These are phyloP conservation scores for Cynanchum wilfordii DNA, from an alignment of 257 asterid species.

Conservation along the genomic window DNA sequence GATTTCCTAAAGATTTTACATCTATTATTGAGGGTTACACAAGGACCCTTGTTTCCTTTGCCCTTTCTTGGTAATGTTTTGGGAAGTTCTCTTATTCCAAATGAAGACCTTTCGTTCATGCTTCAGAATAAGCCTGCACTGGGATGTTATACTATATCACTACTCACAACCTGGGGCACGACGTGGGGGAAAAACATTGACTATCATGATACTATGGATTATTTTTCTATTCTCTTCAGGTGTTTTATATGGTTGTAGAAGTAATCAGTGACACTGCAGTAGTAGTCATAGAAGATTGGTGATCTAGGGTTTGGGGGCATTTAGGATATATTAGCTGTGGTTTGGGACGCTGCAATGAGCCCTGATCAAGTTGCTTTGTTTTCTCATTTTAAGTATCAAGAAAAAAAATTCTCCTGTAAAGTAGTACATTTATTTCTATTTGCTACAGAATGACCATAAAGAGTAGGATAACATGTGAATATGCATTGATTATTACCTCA, in stretches of 20 bases:
- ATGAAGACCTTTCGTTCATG: not conserved
- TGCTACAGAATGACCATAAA: not conserved
- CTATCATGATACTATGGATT: not conserved
- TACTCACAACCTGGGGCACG: not conserved
- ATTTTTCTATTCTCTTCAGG: not conserved
- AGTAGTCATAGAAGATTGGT: not conserved
- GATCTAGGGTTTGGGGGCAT: not conserved
- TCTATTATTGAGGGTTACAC: not conserved
- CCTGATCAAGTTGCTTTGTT: not conserved
- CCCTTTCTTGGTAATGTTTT: not conserved
- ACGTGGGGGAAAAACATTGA: not conserved
- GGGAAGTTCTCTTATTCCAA: not conserved
- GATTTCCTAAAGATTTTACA: not conserved
- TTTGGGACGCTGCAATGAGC: not conserved
- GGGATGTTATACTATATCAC: not conserved
- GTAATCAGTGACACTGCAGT: not conserved
- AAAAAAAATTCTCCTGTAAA: not conserved
- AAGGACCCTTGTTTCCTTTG: no score
- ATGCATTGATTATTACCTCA: constrained; percentile 1
- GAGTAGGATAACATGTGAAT: not conserved
- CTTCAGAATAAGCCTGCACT: not conserved
- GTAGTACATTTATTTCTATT: not conserved
- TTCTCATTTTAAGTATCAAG: not conserved
- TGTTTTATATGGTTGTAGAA: not conserved
- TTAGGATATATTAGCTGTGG: not conserved